phyloP scores from a whole-genome alignment of 306 rosid genomes.

The Luffa aegyptiaca region DNA sequence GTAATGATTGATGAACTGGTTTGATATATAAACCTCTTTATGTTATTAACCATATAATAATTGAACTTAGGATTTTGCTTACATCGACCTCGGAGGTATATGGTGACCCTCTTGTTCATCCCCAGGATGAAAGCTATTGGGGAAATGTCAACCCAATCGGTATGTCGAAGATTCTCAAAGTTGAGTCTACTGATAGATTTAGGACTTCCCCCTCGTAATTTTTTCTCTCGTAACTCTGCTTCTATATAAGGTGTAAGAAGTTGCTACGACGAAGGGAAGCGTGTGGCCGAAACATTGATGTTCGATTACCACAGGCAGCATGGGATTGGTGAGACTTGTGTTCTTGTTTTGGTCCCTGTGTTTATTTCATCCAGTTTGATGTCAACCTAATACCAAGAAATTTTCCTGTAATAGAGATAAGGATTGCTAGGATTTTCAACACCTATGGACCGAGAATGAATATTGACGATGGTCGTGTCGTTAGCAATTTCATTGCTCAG shows the following conservation, averaged over 20 bases:
- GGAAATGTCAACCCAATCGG: constrained; percentile 98
- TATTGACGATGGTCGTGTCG: constrained; percentile 96
- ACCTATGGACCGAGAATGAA: constrained; percentile 98
- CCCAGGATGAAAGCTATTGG: constrained; percentile 92
- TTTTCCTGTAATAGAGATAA: constrained; percentile 40
- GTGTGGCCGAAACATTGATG: constrained; percentile 97
- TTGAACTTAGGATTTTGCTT: constrained; percentile 72
- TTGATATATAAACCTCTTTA: not conserved
- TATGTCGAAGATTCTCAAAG: constrained; percentile 22
- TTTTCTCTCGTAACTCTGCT: not conserved
- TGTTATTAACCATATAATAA: constrained; percentile 19
- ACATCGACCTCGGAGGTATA: constrained; percentile 97
- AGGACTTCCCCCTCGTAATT: not conserved
- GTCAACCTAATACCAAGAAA: not conserved
- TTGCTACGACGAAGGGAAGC: constrained; percentile 97
- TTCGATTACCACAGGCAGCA: constrained; percentile 99
- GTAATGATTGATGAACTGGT: not conserved
- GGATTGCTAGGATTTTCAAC: constrained; percentile 90
- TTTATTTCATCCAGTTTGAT: not conserved
- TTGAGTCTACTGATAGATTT: not conserved
- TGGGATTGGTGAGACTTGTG: constrained; percentile 51
- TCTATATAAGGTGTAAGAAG: constrained; percentile 73
- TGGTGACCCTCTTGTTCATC: constrained; percentile 96
- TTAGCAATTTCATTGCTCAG: constrained; percentile 96
- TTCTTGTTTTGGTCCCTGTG: not conserved